Conservation (phyloP, 345 rosid species). For the Crucihimalaya himalaica region DNA sequence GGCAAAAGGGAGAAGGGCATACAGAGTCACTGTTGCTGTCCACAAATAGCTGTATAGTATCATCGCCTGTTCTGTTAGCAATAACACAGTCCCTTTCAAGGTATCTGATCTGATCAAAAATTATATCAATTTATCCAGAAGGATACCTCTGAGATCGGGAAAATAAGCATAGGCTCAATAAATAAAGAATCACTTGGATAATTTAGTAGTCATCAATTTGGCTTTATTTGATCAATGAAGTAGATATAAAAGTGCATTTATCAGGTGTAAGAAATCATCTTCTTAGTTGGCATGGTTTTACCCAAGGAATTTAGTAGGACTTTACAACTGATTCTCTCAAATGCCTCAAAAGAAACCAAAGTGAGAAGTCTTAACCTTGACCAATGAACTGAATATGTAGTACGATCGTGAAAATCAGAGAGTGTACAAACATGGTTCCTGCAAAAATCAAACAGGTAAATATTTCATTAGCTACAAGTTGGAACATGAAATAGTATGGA, state of each 20-base stretch:
- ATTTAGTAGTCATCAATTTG: background rate
- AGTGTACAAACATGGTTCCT: slow-evolving; percentile 81
- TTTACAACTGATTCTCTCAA: background rate
- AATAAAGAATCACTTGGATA: background rate
- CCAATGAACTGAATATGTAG: slow-evolving; percentile 85
- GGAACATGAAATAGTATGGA: background rate
- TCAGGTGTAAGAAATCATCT: background rate
- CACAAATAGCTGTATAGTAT: slow-evolving; percentile 67
- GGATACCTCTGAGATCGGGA: background rate
- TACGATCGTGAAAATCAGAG: slow-evolving; percentile 88
- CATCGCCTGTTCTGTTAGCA: slow-evolving; percentile 91
- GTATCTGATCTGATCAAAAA: background rate
- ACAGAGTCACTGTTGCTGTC: slow-evolving; percentile 69
- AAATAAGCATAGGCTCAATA: background rate
- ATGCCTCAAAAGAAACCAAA: background rate
- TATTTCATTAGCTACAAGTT: background rate
- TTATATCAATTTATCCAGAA: background rate
- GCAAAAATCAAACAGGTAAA: slow-evolving; percentile 39
- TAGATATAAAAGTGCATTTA: background rate
- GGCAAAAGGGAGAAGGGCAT: slow-evolving; percentile 8
- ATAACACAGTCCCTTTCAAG: slow-evolving; percentile 68
- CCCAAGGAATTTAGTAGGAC: background rate
- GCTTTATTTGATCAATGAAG: background rate
- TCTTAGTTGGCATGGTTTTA: background rate
- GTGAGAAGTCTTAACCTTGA: slow-evolving; percentile 62